Percentiles rank a stretch among this genome's conserved stretches.
phyloP scores from a whole-genome alignment of 768 basidiomycete species.

The Calocybe gangraenosa region DNA sequence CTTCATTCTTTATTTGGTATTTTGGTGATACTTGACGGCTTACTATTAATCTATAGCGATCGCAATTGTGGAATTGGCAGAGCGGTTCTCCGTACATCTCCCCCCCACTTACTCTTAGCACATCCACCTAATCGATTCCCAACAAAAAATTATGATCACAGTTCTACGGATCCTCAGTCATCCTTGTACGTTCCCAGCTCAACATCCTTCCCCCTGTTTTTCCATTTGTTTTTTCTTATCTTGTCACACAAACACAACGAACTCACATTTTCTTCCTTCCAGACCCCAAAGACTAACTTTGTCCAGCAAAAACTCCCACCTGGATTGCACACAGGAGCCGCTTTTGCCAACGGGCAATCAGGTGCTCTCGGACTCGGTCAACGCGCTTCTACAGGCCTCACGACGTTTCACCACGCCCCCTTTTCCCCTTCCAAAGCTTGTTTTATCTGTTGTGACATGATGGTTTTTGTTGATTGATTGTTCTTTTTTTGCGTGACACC shows the following conservation, averaged over 20 bases:
- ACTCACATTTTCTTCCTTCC: neutral
- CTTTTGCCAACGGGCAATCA: conserved; percentile 47
- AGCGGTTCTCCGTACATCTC: conserved; percentile 66
- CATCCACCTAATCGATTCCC: neutral
- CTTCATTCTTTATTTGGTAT: neutral
- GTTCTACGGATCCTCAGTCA: conserved; percentile 45
- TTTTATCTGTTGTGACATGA: too few relatives aligned
- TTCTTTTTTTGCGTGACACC: too few relatives aligned
- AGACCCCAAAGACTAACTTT: conserved; percentile 79
- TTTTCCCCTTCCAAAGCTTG: neutral
- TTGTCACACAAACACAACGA: too few relatives aligned
- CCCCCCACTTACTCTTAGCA: neutral
- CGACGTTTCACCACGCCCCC: conserved; percentile 61
- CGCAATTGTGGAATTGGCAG: conserved; percentile 63
- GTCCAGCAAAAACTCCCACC: conserved; percentile 67
- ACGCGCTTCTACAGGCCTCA: conserved; percentile 66
- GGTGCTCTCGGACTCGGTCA: conserved; percentile 69
- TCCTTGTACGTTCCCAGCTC: conserved; percentile 37
- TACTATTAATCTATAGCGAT: too few relatives aligned
- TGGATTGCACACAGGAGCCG: conserved; percentile 64
- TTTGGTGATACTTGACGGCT: too few relatives aligned
- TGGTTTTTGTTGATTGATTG: too few relatives aligned
- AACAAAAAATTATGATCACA: conserved; percentile 11
- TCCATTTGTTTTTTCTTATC: too few relatives aligned
- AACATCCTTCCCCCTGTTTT: neutral